A percentile compares a stretch with the other conserved stretches of the same genome.
Conservation (phyloP, 2,329 filamentous ascomycete genomes). For the Hypoxylon rubiginosum region DNA sequence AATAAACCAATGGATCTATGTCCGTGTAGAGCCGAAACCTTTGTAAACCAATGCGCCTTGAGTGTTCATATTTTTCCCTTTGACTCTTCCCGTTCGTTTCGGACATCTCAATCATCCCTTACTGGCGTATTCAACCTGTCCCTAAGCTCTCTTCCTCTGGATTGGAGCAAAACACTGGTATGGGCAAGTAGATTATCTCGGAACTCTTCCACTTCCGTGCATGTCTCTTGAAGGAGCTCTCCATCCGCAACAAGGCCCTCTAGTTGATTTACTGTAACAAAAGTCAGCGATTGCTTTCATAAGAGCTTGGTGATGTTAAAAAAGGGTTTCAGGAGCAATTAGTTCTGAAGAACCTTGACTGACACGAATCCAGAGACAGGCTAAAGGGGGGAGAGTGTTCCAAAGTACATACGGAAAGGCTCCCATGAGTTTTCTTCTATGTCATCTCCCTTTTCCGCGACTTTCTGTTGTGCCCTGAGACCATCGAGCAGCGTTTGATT, state of each 20-base stretch:
- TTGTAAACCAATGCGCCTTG: too few relatives aligned
- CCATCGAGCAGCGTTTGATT: conserved; percentile 25
- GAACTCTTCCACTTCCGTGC: conserved; percentile 13
- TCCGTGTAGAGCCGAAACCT: too few relatives aligned
- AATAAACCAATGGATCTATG: neutral
- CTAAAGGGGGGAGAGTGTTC: too few relatives aligned
- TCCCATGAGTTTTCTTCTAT: conserved; percentile 20
- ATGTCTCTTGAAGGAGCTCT: conserved; percentile 10
- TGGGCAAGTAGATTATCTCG: conserved; percentile 12
- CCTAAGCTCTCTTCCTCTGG: conserved; percentile 8
- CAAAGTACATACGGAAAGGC: conserved; percentile 8
- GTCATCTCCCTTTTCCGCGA: conserved; percentile 13
- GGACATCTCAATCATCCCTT: conserved; percentile 4
- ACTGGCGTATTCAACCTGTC: conserved; percentile 11
- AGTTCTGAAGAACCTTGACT: too few relatives aligned
- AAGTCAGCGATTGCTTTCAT: neutral
- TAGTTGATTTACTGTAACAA: conserved; percentile 15
- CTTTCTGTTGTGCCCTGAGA: conserved; percentile 18
- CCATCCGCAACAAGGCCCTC: conserved; percentile 13
- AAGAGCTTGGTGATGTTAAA: neutral
- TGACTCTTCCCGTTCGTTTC: too few relatives aligned
- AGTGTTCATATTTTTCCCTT: too few relatives aligned
- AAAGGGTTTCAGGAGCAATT: neutral
- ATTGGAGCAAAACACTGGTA: conserved; percentile 9
- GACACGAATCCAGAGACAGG: too few relatives aligned